phyloP scores from a whole-genome alignment of 108 stramenopile species.

The Fragilaria radians region DNA sequence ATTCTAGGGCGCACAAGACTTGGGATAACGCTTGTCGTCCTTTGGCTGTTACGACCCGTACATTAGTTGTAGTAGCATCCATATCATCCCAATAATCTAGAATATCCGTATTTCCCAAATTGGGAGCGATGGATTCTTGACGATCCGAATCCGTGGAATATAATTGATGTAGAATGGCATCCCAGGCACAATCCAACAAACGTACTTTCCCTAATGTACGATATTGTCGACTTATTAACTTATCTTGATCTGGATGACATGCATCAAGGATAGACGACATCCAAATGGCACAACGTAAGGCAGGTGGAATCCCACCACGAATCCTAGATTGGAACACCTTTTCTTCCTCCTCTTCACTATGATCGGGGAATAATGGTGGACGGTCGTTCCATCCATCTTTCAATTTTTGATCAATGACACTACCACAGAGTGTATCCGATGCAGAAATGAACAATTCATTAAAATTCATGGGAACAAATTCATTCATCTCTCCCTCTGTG shows the following conservation, averaged over 20 bases:
- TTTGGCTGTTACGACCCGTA: constrained; percentile 12
- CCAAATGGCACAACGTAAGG: constrained; percentile 83
- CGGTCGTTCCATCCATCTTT: constrained; percentile 36
- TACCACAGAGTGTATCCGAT: constrained; percentile 23
- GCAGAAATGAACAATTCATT: constrained; percentile 35
- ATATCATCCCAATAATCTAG: constrained; percentile 19
- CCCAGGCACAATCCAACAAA: constrained; percentile 40
- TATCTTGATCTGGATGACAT: constrained; percentile 43
- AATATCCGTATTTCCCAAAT: constrained; percentile 21
- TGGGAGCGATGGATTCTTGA: constrained; percentile 24
- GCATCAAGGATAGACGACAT: constrained; percentile 59
- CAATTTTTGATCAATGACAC: constrained; percentile 18
- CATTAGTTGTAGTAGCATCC: too few species aligned
- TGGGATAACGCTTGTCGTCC: constrained; percentile 32
- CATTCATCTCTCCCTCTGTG: too few species aligned
- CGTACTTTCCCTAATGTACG: constrained; percentile 46
- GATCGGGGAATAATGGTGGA: constrained; percentile 20
- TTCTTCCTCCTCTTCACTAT: constrained; percentile 10
- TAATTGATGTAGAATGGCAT: constrained; percentile 3
- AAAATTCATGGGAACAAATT: not conserved
- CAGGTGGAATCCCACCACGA: constrained; percentile 62
- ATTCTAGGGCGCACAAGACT: constrained; percentile 42
- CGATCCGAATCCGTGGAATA: constrained; percentile 24
- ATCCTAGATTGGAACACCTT: constrained; percentile 33
- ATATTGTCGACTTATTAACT: constrained; percentile 45